Evolutionary conservation across 202 grass and related monocot species (phyloP).

Genomic region (Schoenoplectus triqueter): DNA sequence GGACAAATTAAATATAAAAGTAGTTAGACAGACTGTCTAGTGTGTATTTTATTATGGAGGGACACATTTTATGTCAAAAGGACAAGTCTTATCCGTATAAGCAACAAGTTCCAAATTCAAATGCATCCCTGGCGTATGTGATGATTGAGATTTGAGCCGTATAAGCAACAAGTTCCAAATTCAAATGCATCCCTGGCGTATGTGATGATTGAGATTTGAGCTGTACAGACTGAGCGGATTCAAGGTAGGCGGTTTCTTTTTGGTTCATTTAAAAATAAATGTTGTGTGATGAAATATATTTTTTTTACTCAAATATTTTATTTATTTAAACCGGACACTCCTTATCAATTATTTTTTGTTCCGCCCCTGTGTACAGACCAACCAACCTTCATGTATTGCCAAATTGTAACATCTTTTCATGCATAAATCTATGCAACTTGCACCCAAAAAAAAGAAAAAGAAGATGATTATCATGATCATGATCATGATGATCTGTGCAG

Average conservation of each 20-base stretch:
- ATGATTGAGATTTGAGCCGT: slow-evolving; percentile 29
- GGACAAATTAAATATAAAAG: slow-evolving; percentile 15
- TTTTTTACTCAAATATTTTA: too few species aligned
- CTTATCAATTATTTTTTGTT: too few species aligned
- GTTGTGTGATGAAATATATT: too few species aligned
- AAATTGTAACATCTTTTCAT: slow-evolving; percentile 8
- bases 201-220: too few species aligned
- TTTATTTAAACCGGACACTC: too few species aligned
- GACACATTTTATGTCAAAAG: background rate
- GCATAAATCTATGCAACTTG: slow-evolving; percentile 3
- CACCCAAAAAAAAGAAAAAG: too few species aligned
- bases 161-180: background rate
- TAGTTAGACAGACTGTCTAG: slow-evolving; percentile 33
- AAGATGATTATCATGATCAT: too few species aligned
- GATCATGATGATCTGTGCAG: too few species aligned
- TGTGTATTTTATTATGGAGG: background rate
- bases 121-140: slow-evolving; percentile 28
- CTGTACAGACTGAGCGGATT: too few species aligned
- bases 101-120: slow-evolving; percentile 22
- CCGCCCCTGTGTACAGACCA: background rate
- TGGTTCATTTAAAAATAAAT: too few species aligned
- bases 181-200: too few species aligned
- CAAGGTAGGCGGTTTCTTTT: too few species aligned
- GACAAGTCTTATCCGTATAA: slow-evolving; percentile 27
- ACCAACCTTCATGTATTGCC: slow-evolving; percentile 11